Percentiles rank a stretch among this genome's conserved stretches.
These are phyloP conservation scores for Eucalyptus pauciflora DNA, from an alignment of 345 rosid genomes.

Conservation along the genomic window DNA sequence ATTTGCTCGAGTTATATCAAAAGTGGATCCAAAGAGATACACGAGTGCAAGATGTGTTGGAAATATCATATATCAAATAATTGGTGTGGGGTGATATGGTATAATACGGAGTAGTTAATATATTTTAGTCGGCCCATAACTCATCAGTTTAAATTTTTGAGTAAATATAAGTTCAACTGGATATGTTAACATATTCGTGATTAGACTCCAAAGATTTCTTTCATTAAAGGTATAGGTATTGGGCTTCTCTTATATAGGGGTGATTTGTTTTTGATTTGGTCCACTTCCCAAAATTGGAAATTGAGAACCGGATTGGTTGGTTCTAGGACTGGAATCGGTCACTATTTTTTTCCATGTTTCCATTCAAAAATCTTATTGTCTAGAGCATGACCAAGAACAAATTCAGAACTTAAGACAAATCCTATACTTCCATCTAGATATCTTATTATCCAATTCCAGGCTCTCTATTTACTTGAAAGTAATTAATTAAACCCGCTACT, in stretches of 20 bases:
- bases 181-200: neutral
- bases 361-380: too few relatives aligned
- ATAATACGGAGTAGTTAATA: neutral
- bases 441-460: too few relatives aligned
- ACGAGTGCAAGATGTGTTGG: neutral
- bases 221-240: neutral
- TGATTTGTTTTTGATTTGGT: too few relatives aligned
- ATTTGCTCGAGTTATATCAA: neutral
- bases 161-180: neutral
- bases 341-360: too few relatives aligned
- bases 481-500: too few relatives aligned
- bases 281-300: too few relatives aligned
- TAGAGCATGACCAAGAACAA: too few relatives aligned
- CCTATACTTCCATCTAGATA: too few relatives aligned
- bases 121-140: rapidly evolving
- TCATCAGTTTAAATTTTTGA: neutral
- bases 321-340: too few relatives aligned
- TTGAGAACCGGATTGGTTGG: too few relatives aligned
- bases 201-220: neutral
- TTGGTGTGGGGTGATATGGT: neutral
- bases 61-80: neutral
- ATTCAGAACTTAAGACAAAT: too few relatives aligned
- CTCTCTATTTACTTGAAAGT: too few relatives aligned
- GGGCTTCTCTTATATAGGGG: neutral
- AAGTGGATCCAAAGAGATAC: neutral